phyloP scores from a whole-genome alignment of 306 rosid species.

The Citrullus colocynthis region DNA sequence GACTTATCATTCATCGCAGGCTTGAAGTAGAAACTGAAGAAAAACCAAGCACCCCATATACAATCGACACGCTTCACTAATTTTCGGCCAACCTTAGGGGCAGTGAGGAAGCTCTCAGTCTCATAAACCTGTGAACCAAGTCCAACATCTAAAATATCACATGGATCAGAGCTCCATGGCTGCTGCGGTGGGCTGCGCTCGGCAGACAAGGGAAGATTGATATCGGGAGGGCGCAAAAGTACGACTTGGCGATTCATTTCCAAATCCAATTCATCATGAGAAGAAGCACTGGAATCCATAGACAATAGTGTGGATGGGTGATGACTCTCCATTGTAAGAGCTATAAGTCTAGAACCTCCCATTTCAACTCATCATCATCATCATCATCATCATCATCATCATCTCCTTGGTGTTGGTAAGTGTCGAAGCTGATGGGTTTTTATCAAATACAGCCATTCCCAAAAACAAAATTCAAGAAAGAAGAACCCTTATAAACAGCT shows the following conservation, averaged over 20 bases:
- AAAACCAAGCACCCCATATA: conserved; percentile 98
- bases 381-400: conserved; percentile 8
- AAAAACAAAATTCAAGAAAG: conserved; percentile 36
- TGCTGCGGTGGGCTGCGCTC: conserved; percentile 68
- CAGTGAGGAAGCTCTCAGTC: conserved; percentile 46
- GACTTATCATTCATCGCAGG: conserved; percentile 61
- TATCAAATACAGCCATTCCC: conserved; percentile 36
- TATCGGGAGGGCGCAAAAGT: conserved; percentile 66
- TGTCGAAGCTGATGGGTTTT: conserved; percentile 26
- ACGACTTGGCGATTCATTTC: conserved; percentile 69
- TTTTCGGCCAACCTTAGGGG: conserved; percentile 44
- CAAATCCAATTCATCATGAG: conserved; percentile 81
- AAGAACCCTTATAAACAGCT: conserved; percentile 41
- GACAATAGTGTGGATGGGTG: conserved; percentile 76
- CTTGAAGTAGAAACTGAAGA: conserved; percentile 86
- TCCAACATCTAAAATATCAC: conserved; percentile 67
- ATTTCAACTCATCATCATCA: conserved; percentile 34
- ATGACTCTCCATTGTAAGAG: conserved; percentile 79
- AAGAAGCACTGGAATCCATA: conserved; percentile 90
- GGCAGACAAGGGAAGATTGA: conserved; percentile 67
- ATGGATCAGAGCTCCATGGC: conserved; percentile 52
- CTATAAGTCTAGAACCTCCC: conserved; percentile 58
- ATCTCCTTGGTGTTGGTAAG: conserved; percentile 34
- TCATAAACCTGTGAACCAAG: conserved; percentile 73
- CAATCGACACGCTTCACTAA: conserved; percentile 52